Percentiles rank a stretch among this genome's conserved stretches.
Evolutionary conservation across 2,329 filamentous ascomycete species (phyloP).

Genomic region (Diaporthe sp.): DNA sequence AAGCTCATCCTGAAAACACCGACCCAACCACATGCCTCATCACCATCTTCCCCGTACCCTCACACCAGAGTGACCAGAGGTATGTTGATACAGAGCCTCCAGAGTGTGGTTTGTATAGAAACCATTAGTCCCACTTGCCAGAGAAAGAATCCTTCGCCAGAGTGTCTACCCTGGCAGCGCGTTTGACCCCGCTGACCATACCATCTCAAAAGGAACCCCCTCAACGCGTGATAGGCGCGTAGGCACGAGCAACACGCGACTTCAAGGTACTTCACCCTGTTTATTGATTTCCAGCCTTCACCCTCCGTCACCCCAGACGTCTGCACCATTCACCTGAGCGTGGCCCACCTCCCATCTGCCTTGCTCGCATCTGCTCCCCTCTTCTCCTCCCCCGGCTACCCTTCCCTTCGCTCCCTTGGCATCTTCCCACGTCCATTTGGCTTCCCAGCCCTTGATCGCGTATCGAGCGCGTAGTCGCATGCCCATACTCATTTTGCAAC

Average conservation of each 20-base stretch:
- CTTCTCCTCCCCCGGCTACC: neutral
- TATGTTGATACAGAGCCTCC: neutral
- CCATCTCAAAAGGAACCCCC: neutral
- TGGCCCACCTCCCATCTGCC: too few relatives aligned
- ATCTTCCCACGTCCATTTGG: neutral
- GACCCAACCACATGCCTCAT: neutral
- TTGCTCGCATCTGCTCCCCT: neutral
- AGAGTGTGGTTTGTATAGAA: neutral
- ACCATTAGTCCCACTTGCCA: neutral
- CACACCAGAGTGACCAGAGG: neutral
- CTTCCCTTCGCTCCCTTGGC: neutral
- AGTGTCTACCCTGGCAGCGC: neutral
- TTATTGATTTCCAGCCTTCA: neutral
- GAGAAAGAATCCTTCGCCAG: neutral
- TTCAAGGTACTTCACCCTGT: constrained; percentile 12
- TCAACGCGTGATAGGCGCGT: neutral
- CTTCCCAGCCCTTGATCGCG: neutral
- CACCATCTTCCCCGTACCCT: neutral
- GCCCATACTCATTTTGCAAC: neutral
- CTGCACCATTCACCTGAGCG: neutral
- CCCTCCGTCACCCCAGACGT: neutral
- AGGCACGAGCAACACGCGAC: neutral
- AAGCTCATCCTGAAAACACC: neutral
- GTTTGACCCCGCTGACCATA: neutral
- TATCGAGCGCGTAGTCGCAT: neutral